Conservation (phyloP, 257 asterid genomes). For the Galeopsis tetrahit region DNA sequence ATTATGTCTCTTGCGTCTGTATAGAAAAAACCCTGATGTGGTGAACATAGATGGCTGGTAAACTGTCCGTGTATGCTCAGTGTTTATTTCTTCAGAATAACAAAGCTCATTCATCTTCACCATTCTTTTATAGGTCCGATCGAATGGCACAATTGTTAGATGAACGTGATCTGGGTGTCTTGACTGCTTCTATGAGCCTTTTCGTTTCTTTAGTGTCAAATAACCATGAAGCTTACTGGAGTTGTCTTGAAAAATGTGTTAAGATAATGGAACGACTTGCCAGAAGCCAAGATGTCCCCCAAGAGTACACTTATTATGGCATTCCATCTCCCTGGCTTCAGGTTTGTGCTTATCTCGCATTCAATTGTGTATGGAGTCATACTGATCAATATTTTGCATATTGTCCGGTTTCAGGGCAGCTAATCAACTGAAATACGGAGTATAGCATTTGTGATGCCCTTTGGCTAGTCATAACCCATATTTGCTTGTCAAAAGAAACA, state of each 20-base stretch:
- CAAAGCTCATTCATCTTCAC: constrained; percentile 15
- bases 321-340: constrained; percentile 99
- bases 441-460: neutral
- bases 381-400: neutral
- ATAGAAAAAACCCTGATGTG: constrained; percentile 93
- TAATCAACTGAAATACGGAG: constrained; percentile 3
- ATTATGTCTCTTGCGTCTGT: constrained; percentile 91
- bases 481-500: constrained; percentile 9
- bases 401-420: neutral
- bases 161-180: constrained; percentile 98
- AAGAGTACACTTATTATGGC: constrained; percentile 97
- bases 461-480: neutral
- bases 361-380: neutral
- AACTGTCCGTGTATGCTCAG: constrained; percentile 29
- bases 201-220: constrained; percentile 93
- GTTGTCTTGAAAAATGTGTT: constrained; percentile 97
- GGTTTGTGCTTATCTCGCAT: constrained; percentile 52
- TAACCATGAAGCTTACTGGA: constrained; percentile 96
- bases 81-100: constrained; percentile 11
- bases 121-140: constrained; percentile 75
- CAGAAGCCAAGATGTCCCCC: constrained; percentile 94
- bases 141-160: constrained; percentile 96
- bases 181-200: constrained; percentile 98
- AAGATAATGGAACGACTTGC: constrained; percentile 90
- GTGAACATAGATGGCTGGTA: constrained; percentile 99